Conservation (phyloP, 768 basidiomycete species). For the Auricularia heimuer region DNA sequence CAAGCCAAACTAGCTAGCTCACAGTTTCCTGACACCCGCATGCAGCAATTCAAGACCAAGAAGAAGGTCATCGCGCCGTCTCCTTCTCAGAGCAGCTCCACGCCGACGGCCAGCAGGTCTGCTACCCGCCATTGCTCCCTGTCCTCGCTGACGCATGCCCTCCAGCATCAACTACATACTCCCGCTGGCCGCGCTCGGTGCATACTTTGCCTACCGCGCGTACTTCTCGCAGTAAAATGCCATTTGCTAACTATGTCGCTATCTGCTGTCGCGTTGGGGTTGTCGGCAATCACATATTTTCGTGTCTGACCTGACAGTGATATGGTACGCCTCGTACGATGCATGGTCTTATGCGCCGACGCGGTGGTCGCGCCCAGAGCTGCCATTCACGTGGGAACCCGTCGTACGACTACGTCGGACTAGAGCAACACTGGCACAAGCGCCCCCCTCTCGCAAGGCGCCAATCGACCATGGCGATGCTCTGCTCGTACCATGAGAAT, state of each 20-base stretch:
- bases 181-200: constrained; percentile 68
- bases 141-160: constrained; percentile 5
- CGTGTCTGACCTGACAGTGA: too few relatives aligned
- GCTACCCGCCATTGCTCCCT: constrained; percentile 1
- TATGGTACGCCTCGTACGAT: too few relatives aligned
- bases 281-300: not conserved
- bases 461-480: too few relatives aligned
- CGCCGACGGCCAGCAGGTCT: not conserved
- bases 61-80: not conserved
- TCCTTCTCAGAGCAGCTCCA: not conserved
- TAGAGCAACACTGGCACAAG: too few relatives aligned
- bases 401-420: too few relatives aligned
- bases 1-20: not conserved
- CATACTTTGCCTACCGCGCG: constrained; percentile 82
- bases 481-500: too few relatives aligned
- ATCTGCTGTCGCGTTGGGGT: not conserved
- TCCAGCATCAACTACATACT: constrained; percentile 71
- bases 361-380: too few relatives aligned
- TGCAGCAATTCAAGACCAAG: not conserved
- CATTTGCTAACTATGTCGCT: not conserved
- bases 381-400: too few relatives aligned
- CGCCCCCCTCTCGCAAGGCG: too few relatives aligned
- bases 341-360: too few relatives aligned
- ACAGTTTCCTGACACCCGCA: not conserved
- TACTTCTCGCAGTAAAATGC: constrained; percentile 31